These are phyloP conservation scores for Kodamaea sp. DNA, from an alignment of 1,139 yeast species.

Conservation along the genomic window DNA sequence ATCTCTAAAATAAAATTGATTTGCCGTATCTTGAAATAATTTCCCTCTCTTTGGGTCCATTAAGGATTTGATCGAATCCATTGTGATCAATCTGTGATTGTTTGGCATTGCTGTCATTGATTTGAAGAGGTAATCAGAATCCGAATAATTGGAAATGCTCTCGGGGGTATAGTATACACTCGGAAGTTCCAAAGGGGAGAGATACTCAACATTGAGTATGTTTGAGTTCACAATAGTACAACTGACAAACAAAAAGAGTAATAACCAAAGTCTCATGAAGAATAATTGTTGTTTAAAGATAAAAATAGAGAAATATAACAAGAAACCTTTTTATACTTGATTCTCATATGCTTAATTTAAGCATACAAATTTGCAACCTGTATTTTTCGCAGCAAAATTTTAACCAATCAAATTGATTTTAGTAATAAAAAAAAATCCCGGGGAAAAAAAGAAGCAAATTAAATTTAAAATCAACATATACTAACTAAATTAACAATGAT, in stretches of 20 bases:
- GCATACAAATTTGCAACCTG: background rate
- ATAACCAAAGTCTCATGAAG: too few relatives aligned
- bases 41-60: background rate
- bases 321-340: too few relatives aligned
- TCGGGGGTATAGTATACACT: constrained; percentile 1
- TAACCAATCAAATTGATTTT: constrained; percentile 9
- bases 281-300: too few relatives aligned
- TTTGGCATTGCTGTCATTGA: background rate
- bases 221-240: too few relatives aligned
- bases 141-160: background rate
- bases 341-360: background rate
- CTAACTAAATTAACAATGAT: constrained; percentile 11
- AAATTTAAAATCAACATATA: constrained; percentile 3
- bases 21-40: constrained; percentile 3
- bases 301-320: too few relatives aligned
- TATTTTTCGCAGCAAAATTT: constrained; percentile 1
- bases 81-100: background rate
- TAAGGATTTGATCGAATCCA: constrained; percentile 6
- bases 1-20: constrained; percentile 3
- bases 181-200: too few relatives aligned
- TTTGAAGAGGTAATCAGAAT: background rate
- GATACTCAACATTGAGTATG: too few relatives aligned
- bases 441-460: constrained; percentile 7
- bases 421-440: constrained; percentile 9
- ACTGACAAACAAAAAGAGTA: too few relatives aligned